Conservation (phyloP, 768 basidiomycete species). For the Mycena pura region DNA sequence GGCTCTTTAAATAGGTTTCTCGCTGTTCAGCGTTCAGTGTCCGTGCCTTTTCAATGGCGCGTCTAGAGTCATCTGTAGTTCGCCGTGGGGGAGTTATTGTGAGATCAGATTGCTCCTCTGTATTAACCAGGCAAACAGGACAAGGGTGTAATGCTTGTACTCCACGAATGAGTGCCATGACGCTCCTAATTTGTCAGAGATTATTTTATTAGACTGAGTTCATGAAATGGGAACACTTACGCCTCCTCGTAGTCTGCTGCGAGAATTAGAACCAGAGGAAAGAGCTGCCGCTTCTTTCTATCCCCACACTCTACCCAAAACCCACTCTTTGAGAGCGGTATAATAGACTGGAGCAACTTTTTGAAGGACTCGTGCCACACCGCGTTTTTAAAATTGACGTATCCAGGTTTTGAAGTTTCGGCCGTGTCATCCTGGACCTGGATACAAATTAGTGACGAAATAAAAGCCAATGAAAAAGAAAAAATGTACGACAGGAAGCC, state of each 20-base stretch:
- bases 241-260: slow-evolving; percentile 54
- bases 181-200: no score
- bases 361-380: slow-evolving; percentile 47
- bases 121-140: slow-evolving; percentile 44
- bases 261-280: slow-evolving; percentile 44
- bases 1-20: slow-evolving; percentile 30
- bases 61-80: slow-evolving; percentile 21
- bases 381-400: slow-evolving; percentile 38
- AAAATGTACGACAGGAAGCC: slow-evolving; percentile 25
- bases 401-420: slow-evolving; percentile 37
- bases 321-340: slow-evolving; percentile 28
- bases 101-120: slow-evolving; percentile 32
- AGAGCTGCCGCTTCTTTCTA: slow-evolving; percentile 34
- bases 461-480: background rate
- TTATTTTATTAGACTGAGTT: background rate
- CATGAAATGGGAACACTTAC: slow-evolving; percentile 36
- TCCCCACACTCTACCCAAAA: slow-evolving; percentile 34
- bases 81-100: slow-evolving; percentile 6
- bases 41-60: slow-evolving; percentile 17
- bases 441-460: background rate
- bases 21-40: background rate
- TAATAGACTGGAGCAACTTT: slow-evolving; percentile 37
- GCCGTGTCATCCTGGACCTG: slow-evolving; percentile 40
- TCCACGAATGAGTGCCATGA: slow-evolving; percentile 47
- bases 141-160: slow-evolving; percentile 38